These are phyloP conservation scores for Strobilomyces echinocephalus DNA, from an alignment of 768 basidiomycete genomes.

Conservation along the genomic window DNA sequence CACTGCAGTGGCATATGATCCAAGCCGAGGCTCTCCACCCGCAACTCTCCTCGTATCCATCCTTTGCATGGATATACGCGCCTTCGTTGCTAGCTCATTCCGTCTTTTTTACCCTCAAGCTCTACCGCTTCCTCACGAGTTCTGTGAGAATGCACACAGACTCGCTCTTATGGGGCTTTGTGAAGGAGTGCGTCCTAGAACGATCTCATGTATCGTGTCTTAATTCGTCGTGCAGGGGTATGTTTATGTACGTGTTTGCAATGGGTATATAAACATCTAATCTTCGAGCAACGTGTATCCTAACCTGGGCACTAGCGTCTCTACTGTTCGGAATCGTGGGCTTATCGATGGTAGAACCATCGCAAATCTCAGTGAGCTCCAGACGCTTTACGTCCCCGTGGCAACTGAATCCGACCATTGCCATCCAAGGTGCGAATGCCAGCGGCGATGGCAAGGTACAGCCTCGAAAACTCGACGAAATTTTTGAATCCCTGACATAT, in stretches of 20 bases:
- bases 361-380: constrained; percentile 1
- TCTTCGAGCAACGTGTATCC: background rate
- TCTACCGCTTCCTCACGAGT: constrained; percentile 12
- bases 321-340: constrained; percentile 2
- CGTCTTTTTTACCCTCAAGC: constrained; percentile 11
- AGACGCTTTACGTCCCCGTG: background rate
- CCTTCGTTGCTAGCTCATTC: constrained; percentile 15
- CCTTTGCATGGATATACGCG: constrained; percentile 9
- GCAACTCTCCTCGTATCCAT: background rate
- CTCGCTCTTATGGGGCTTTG: constrained; percentile 10
- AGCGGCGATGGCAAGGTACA: constrained; percentile 5
- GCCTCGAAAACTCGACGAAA: background rate
- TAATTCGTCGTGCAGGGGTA: constrained; percentile 3
- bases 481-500: background rate
- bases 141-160: constrained; percentile 5
- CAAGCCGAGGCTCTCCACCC: background rate
- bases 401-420: background rate
- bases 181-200: constrained; percentile 15
- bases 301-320: background rate
- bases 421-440: background rate
- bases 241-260: constrained; percentile 13
- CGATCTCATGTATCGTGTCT: background rate
- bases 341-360: constrained; percentile 9
- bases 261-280: background rate
- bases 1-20: background rate